Conservation (phyloP, 2,329 filamentous ascomycete species). For the Tympanopsis confertula region DNA sequence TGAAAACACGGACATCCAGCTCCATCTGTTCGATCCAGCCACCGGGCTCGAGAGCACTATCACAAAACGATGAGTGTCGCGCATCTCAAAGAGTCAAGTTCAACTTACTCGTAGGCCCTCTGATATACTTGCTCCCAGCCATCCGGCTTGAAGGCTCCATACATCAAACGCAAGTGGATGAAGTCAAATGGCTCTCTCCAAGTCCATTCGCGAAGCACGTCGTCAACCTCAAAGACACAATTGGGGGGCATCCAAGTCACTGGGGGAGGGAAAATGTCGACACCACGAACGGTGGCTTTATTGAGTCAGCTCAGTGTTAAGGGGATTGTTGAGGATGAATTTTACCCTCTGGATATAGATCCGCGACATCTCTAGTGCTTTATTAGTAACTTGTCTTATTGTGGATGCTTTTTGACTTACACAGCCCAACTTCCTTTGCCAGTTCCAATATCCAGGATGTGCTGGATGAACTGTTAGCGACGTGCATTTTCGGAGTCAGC, state of each 20-base stretch:
- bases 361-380: background rate
- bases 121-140: slow-evolving; percentile 8
- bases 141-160: slow-evolving; percentile 8
- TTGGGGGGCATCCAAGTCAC: slow-evolving; percentile 11
- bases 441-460: slow-evolving; percentile 11
- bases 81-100: no score
- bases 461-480: slow-evolving; percentile 2
- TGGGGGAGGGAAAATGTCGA: slow-evolving; percentile 10
- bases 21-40: no score
- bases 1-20: no score
- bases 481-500: background rate
- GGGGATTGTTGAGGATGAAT: background rate
- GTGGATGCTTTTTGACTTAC: no score
- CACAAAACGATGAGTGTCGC: no score
- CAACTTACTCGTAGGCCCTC: no score
- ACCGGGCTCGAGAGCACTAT: no score
- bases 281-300: slow-evolving; percentile 8
- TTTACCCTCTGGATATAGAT: background rate
- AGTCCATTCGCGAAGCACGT: no score
- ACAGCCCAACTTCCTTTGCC: slow-evolving; percentile 11
- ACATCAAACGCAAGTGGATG: slow-evolving; percentile 8
- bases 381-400: slow-evolving; percentile 10
- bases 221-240: slow-evolving; percentile 11
- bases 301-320: background rate
- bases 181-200: slow-evolving; percentile 7